These are phyloP conservation scores for Lentinula guzmanii DNA, from an alignment of 768 basidiomycete genomes.

Conservation along the genomic window DNA sequence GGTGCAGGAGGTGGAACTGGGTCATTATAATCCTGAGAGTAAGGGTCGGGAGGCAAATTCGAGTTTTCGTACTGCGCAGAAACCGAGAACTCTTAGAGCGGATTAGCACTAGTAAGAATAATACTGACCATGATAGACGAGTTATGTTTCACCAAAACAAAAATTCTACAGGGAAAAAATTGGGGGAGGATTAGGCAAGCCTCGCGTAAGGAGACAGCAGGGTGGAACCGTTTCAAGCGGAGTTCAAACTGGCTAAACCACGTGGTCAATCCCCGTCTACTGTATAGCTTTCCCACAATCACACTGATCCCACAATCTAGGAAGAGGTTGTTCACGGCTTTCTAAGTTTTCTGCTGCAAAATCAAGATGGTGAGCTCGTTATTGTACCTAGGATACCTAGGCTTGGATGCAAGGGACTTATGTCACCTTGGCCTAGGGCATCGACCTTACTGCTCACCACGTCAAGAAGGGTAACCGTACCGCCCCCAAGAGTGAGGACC, in stretches of 20 bases:
- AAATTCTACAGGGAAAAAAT: no score
- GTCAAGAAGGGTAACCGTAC: slow-evolving; percentile 96
- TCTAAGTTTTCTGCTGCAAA: slow-evolving; percentile 31
- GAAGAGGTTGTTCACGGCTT: neutral
- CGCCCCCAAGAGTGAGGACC: slow-evolving; percentile 98
- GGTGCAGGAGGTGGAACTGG: slow-evolving; percentile 49
- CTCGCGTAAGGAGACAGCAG: neutral
- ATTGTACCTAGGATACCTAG: slow-evolving; percentile 17
- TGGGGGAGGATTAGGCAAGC: no score
- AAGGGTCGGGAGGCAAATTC: slow-evolving; percentile 64
- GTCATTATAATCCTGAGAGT: slow-evolving; percentile 68
- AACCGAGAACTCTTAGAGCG: slow-evolving; percentile 5
- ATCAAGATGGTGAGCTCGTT: slow-evolving; percentile 77
- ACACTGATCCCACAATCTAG: slow-evolving; percentile 29
- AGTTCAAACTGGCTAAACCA: slow-evolving; percentile 22
- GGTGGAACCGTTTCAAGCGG: slow-evolving; percentile 26
- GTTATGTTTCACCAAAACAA: no score
- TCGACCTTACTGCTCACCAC: slow-evolving; percentile 94
- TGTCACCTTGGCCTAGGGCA: slow-evolving; percentile 56
- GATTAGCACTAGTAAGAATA: neutral
- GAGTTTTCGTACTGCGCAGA: slow-evolving; percentile 55
- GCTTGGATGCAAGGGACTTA: neutral
- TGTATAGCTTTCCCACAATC: slow-evolving; percentile 8
- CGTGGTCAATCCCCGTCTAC: neutral
- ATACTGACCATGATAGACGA: slow-evolving; percentile 64